These are phyloP conservation scores for Yarrowia keelungensis DNA, from an alignment of 805 yeast genomes.

Conservation along the genomic window DNA sequence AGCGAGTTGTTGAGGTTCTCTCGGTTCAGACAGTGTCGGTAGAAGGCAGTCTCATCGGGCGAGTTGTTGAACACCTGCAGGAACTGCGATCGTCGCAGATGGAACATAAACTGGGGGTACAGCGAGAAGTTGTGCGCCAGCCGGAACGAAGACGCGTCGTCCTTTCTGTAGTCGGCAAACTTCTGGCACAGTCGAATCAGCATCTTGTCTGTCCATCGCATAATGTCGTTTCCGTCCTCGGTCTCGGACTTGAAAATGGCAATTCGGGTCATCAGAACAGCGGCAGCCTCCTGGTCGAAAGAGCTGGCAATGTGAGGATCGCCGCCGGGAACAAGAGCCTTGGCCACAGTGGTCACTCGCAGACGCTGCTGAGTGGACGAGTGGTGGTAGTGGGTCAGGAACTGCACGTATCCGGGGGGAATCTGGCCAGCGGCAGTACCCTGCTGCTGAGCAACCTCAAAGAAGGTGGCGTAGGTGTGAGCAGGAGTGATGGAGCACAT, in stretches of 20 bases:
- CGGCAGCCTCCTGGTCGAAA: constrained; percentile 97
- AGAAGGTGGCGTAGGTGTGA: constrained; percentile 87
- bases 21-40: constrained; percentile 83
- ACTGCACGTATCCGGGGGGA: constrained; percentile 61
- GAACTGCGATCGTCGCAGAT: constrained; percentile 90
- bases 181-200: constrained; percentile 82
- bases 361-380: constrained; percentile 82
- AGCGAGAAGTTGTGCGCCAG: constrained; percentile 77
- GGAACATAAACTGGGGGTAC: constrained; percentile 93
- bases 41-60: constrained; percentile 95
- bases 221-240: constrained; percentile 89
- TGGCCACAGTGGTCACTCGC: constrained; percentile 82
- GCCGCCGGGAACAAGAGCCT: constrained; percentile 56
- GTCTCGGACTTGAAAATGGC: constrained; percentile 76
- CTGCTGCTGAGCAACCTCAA: constrained; percentile 67
- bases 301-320: constrained; percentile 58
- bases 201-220: constrained; percentile 89
- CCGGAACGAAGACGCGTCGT: constrained; percentile 77
- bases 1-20: constrained; percentile 91
- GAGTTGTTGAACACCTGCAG: constrained; percentile 93
- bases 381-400: constrained; percentile 86
- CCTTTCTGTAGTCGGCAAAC: constrained; percentile 86
- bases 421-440: constrained; percentile 48
- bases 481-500: constrained; percentile 85
- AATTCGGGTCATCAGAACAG: constrained; percentile 83